These are phyloP conservation scores for Cadophora sp. DNA, from an alignment of 2,329 filamentous ascomycete genomes.

Conservation along the genomic window DNA sequence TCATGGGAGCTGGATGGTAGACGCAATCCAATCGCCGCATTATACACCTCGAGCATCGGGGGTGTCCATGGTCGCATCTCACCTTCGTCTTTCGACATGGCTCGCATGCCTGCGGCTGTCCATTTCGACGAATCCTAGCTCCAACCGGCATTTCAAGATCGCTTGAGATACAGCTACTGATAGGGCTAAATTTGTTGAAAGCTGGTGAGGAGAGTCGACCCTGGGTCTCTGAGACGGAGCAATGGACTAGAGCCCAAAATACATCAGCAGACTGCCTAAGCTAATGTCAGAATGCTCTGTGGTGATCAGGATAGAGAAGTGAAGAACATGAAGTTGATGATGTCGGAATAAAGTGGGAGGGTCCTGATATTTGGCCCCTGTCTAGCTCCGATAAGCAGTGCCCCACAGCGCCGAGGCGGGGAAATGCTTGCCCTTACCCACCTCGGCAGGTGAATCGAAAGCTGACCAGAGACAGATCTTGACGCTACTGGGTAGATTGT, in stretches of 20 bases:
- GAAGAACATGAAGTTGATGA: background rate
- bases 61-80: slow-evolving; percentile 21
- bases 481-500: too few species aligned
- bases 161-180: background rate
- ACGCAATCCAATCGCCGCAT: slow-evolving; percentile 20
- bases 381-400: background rate
- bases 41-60: slow-evolving; percentile 20
- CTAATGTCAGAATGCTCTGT: background rate
- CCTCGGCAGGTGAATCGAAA: background rate
- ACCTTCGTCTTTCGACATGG: slow-evolving; percentile 25
- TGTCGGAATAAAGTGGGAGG: background rate
- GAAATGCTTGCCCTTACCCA: background rate
- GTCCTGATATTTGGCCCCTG: background rate
- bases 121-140: slow-evolving; percentile 23
- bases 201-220: too few species aligned
- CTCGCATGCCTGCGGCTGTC: slow-evolving; percentile 23
- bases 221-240: too few species aligned
- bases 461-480: background rate
- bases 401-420: background rate
- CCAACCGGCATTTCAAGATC: slow-evolving; percentile 11
- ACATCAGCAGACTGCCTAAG: too few species aligned
- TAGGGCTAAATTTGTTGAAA: background rate
- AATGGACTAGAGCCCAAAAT: too few species aligned
- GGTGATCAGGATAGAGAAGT: background rate
- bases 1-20: slow-evolving; percentile 26